Evolutionary conservation across 805 yeast genomes (phyloP).

Genomic region (Isabelozyma rhagii): DNA sequence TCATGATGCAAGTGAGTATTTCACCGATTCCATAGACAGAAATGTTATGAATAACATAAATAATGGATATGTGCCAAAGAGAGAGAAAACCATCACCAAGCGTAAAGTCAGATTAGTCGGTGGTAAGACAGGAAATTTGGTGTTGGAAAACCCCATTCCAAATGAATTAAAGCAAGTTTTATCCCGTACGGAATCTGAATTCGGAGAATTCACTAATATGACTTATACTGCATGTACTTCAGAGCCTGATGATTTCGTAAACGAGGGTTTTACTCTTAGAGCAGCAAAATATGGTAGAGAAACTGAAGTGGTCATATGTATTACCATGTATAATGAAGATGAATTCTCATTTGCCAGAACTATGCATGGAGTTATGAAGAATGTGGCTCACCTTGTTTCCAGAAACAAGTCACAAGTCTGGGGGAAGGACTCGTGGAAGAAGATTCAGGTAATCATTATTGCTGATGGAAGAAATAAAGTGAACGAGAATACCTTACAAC

Average conservation of each 20-base stretch:
- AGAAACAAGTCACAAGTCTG: conserved; percentile 81
- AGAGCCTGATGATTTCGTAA: conserved; percentile 81
- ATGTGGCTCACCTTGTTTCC: conserved; percentile 81
- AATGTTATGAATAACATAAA: conserved; percentile 44
- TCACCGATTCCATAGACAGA: conserved; percentile 44
- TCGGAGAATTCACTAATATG: conserved; percentile 94
- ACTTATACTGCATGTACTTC: conserved; percentile 96
- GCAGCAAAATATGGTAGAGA: conserved; percentile 86
- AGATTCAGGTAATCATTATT: conserved; percentile 85
- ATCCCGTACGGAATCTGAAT: conserved; percentile 71
- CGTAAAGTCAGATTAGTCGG: conserved; percentile 69
- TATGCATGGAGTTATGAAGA: conserved; percentile 89
- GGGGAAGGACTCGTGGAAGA: conserved; percentile 98
- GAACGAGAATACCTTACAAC: conserved; percentile 78
- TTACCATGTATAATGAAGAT: conserved; percentile 97
- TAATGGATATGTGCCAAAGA: conserved; percentile 48
- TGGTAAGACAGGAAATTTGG: conserved; percentile 70
- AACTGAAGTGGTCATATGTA: conserved; percentile 86
- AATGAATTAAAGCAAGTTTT: conserved; percentile 79
- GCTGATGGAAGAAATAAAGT: conserved; percentile 95
- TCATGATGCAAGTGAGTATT: conserved; percentile 33
- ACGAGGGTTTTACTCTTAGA: conserved; percentile 79
- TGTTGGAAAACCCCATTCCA: conserved; percentile 92
- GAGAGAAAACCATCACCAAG: conserved; percentile 65
- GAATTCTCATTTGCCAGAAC: conserved; percentile 89